Evolutionary conservation across 106 monocot species (phyloP), one percentile per base, ranked within the genome.

Genomic region (Allium cepa): DNA sequence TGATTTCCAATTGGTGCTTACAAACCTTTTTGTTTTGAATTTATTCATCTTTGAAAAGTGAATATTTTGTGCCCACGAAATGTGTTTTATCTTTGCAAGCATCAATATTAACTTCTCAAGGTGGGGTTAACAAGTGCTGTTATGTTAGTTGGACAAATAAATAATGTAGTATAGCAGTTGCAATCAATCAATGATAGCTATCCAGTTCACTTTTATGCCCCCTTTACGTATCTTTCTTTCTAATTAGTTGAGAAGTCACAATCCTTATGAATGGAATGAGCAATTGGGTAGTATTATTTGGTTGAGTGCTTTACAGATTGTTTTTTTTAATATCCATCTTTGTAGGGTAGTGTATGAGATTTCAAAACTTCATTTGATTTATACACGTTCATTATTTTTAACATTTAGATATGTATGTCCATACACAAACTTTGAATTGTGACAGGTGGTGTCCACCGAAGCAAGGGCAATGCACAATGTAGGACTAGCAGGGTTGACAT

Each of bases 381-480:
- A 45, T 11, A 27, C 28, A 46, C 46, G 28, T 36, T 45, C 1
- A 36, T 36, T 10, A 36, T 14, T 5, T 36, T 36, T 36, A 36
- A 36, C 36, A 4, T 36, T 36, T 22, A 22, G 22, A 22, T 22
- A 36, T 36, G 5, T 36, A 36, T 36, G 36, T 36, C 36, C 36
- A 36, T 5, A 36, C 36, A 36, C 36, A 5, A 5, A 36, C 36
- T 36, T 36, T 36, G 36, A 36, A 36, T 5, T 59, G 59, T 8
- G 17, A 17, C 64, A 97, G 97, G 92, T 79, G 74, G 97, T 97
- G 15, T 97, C 97, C 18, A 90, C 78, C 0, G 97, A 97, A 57
- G 97, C 89, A 0, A 62, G 97, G 62, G 92, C 97, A 51, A 89
- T 97, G 97, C 81, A 92, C 86, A 97, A 92, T 69, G 97, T 92